These are phyloP conservation scores for Eutypella sp. DNA, from an alignment of 2,329 filamentous ascomycete species.

Conservation along the genomic window DNA sequence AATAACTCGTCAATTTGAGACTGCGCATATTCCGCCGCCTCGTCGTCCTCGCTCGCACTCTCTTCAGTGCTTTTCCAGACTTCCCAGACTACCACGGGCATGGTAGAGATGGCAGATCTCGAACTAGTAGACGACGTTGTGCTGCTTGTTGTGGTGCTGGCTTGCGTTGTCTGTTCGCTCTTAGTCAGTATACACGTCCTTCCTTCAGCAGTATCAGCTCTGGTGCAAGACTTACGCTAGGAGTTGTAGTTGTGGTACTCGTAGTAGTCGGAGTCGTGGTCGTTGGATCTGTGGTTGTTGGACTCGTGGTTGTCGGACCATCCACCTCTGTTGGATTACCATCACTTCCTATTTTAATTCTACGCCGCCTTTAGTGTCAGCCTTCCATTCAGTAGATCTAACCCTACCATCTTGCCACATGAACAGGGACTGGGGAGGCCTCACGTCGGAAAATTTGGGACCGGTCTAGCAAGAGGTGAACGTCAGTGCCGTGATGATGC, in stretches of 20 bases:
- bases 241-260: too few relatives aligned
- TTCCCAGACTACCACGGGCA: constrained; percentile 1
- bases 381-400: neutral
- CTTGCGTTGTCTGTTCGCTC: neutral
- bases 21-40: constrained; percentile 3
- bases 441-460: constrained; percentile 6
- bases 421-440: neutral
- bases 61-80: constrained; percentile 5
- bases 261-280: too few relatives aligned
- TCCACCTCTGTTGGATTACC: constrained; percentile 1
- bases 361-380: neutral
- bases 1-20: constrained; percentile 2
- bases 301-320: neutral
- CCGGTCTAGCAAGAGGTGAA: neutral
- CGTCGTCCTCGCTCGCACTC: constrained; percentile 5
- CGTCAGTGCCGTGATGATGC: neutral
- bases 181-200: neutral
- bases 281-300: too few relatives aligned
- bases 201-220: neutral
- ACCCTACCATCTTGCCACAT: neutral
- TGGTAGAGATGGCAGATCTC: constrained; percentile 1
- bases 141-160: neutral
- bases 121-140: constrained; percentile 1
- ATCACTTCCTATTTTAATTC: constrained; percentile 4
- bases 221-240: neutral